Evolutionary conservation across 2,329 filamentous ascomycete genomes (phyloP).

Genomic region (Mycosphaerella sp.): DNA sequence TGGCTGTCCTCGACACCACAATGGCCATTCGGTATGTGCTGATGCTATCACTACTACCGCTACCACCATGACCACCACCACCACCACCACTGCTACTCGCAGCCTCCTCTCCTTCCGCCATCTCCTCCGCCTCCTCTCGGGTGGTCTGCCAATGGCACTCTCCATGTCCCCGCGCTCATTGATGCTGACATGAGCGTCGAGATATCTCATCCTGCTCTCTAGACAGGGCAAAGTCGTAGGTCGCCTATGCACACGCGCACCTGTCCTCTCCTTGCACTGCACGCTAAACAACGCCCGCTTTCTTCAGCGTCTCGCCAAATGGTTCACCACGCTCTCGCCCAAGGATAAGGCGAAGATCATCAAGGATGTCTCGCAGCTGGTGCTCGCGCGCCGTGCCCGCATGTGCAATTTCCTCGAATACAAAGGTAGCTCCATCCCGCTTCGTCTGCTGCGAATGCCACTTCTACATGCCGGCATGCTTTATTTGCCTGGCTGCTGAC

Average conservation of each 20-base stretch:
- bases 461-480: slow-evolving; percentile 19
- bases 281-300: slow-evolving; percentile 11
- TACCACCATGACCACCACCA: no score
- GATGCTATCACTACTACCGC: not conserved
- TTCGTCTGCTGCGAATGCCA: slow-evolving; percentile 2
- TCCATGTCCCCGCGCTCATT: not conserved
- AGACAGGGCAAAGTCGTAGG: slow-evolving; percentile 98
- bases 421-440: slow-evolving; percentile 59
- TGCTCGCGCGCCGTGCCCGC: slow-evolving; percentile 87
- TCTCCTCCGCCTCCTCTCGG: no score
- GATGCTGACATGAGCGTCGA: slow-evolving; percentile 37
- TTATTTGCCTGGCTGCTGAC: slow-evolving; percentile 11
- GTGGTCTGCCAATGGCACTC: no score
- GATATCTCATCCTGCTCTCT: slow-evolving; percentile 95
- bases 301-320: slow-evolving; percentile 87
- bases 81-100: no score
- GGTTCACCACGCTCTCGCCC: slow-evolving; percentile 96
- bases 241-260: slow-evolving; percentile 26
- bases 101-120: no score
- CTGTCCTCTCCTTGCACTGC: slow-evolving; percentile 5
- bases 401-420: slow-evolving; percentile 99
- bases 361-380: slow-evolving; percentile 97
- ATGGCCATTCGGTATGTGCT: slow-evolving; percentile 52
- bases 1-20: not conserved
- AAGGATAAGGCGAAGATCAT: slow-evolving; percentile 99